Evolutionary conservation across 306 rosid genomes (phyloP), one percentile per base, ranked within the genome.

Genomic region (Comarum palustre): DNA sequence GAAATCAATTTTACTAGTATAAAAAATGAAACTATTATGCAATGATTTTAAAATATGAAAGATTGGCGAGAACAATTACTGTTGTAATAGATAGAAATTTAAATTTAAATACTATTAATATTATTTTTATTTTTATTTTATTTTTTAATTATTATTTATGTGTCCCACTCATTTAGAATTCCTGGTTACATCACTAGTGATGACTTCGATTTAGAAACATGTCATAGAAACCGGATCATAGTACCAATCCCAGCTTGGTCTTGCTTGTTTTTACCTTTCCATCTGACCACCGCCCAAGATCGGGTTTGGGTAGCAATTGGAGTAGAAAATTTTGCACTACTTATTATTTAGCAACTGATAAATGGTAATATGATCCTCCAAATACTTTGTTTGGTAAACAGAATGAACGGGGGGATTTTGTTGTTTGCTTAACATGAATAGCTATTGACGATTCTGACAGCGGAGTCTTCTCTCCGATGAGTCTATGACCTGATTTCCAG

Each of bases 351-450:
- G 59, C 59, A 52, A 20, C 59, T 8, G 31, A 29, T 29, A 1
- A 22, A 10, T 9, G 60, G 60, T 54, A 54, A 54, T 22, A 55
- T 5, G 13, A 25, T 9, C 29, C 14, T 47, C 52, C 52, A 47
- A 22, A 2, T 10, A 24, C 32, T 7, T 16, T 27, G n/a, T 27
- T 58, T 58, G 22, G 66, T 29, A 31, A 31, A 15, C 66, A 60
- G 32, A 31, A 2, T 16, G 11, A 32, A 8, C 16, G 66, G 11
- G 66, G 42, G 42, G 66, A 8, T 8, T 61, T 31, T 16, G 12
- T 61, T 61, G 43, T 61, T 61, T 61, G 66, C 66, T 31, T 60
- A 60, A 31, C 66, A 5, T 15, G 42, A 31, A 31, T 4, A 61
- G 43, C 43, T 31, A 29, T 8, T 32, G 43, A 61, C 66, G 17